Evolutionary conservation across 176 grass and related monocot genomes (phyloP), one percentile per base, ranked within the genome.

Genomic region (Thinopyrum elongatum): DNA sequence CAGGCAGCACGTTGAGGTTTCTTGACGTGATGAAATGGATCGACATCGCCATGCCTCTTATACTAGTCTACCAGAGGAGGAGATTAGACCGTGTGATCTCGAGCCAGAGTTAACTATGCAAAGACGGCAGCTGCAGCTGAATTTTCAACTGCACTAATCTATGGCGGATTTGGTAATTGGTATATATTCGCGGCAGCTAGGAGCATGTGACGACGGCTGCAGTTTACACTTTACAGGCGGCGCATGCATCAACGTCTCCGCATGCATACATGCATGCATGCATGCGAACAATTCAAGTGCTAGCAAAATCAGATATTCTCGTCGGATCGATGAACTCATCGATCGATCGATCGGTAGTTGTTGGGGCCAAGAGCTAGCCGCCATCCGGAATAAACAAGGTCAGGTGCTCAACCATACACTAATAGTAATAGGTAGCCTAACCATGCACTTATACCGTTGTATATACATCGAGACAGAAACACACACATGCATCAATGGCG

Each of bases 341-440:
- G 42, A 46, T 46, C 42, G 12, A 46, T 47, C 44, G 13, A 47
- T 76, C 27, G 8, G 44, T 16, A 53, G 16, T 76, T 29, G 27
- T 68, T 70, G 1, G 67, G 67, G 31, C 31, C 55, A 58, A 22
- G 17, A 12, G 34, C 67, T 70, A 70, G 67, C 67, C 33, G 67
- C 67, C 66, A 70, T 70, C 8, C 65, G 3, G 15, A n/a, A 70
- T 70, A 70, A 70, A 70, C 66, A 38, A 70, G 66, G 15, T 19
- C 72, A 74, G 71, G 41, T 75, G 73, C 73, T 76, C 74, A 76
- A 57, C 74, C 74, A 57, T 76, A 76, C 74, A 76, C 46, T 55
- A 57, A 25, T 39, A 23, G 61, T 36, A 39, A 27, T 7, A 65
- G 72, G 72, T 10, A 29, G 16, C 49, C 16, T 19, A 53, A 19